phyloP scores from a whole-genome alignment of 805 yeast species.

The Schwanniomyces occidentalis region DNA sequence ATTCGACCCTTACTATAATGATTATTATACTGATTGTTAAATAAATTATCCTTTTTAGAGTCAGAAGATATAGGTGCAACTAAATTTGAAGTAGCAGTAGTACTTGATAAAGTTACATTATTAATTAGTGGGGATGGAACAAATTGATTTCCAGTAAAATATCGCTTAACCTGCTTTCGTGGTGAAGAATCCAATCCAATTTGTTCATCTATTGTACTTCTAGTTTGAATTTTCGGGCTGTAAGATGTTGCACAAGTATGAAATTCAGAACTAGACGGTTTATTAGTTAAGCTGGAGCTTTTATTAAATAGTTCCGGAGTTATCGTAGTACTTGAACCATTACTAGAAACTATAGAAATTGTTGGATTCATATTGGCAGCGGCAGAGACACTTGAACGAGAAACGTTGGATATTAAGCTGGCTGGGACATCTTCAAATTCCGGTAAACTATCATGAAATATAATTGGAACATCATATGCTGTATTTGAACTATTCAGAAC shows the following conservation, averaged over 20 bases:
- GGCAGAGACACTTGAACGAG: conserved; percentile 23
- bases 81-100: too few relatives aligned
- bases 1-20: conserved; percentile 51
- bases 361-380: conserved; percentile 13
- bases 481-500: conserved; percentile 13
- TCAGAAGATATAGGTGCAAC: conserved; percentile 2
- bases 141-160: too few relatives aligned
- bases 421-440: conserved; percentile 45
- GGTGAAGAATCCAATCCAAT: too few relatives aligned
- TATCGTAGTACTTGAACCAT: conserved; percentile 18
- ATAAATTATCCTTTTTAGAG: conserved; percentile 5
- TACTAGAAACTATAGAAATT: conserved; percentile 12
- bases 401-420: conserved; percentile 33
- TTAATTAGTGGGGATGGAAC: too few relatives aligned
- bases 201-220: too few relatives aligned
- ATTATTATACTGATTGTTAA: conserved; percentile 36
- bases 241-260: too few relatives aligned
- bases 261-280: too few relatives aligned
- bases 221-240: too few relatives aligned
- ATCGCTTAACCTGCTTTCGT: too few relatives aligned
- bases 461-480: conserved; percentile 27
- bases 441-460: conserved; percentile 29
- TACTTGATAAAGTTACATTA: too few relatives aligned
- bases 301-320: conserved; percentile 9
- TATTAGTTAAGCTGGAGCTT: background rate